These are phyloP conservation scores for Corrigiola litoralis DNA, from an alignment of 179 eudicot genomes.

Conservation along the genomic window DNA sequence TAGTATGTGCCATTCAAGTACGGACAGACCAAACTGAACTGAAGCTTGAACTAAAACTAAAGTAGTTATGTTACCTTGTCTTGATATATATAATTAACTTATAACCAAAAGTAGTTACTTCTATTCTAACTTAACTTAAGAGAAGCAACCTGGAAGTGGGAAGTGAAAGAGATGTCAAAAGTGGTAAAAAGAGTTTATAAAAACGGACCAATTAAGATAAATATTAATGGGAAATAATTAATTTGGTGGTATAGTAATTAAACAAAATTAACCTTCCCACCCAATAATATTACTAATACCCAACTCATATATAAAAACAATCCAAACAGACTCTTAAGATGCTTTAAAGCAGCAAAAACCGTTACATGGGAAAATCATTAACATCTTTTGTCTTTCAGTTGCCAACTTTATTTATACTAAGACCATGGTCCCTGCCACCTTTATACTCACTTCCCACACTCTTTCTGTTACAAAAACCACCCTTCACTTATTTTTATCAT, in stretches of 20 bases:
- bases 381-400: background rate
- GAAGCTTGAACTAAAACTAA: background rate
- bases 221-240: background rate
- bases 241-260: background rate
- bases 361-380: constrained; percentile 8
- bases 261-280: background rate
- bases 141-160: background rate
- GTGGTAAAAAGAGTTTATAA: background rate
- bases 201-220: background rate
- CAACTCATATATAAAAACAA: constrained; percentile 6
- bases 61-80: background rate
- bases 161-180: background rate
- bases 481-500: constrained; percentile 14
- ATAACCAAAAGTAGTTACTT: too few relatives aligned
- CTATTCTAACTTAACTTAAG: too few relatives aligned
- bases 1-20: constrained; percentile 23
- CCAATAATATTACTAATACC: too few relatives aligned
- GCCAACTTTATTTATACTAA: too few relatives aligned
- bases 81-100: background rate
- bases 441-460: constrained; percentile 21
- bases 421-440: too few relatives aligned
- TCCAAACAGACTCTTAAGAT: background rate
- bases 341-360: constrained; percentile 6
- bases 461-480: constrained; percentile 57
- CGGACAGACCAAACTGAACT: background rate